A percentile compares a stretch with the other conserved stretches of the same genome.
phyloP scores from a whole-genome alignment of 129 eudicot species.

The Lactuca saligna region DNA sequence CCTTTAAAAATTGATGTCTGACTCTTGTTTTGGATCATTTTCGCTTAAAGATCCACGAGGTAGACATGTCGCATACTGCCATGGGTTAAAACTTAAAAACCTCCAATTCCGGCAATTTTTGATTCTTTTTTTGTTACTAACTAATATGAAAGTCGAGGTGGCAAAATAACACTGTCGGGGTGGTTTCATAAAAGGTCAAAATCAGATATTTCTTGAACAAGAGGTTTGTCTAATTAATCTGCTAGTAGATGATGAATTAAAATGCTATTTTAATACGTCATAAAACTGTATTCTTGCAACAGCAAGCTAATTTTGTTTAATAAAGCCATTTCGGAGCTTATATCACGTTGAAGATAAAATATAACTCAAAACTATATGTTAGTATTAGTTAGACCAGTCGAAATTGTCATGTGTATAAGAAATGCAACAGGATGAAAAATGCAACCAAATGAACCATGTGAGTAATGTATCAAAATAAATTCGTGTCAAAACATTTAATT shows the following conservation, averaged over 20 bases:
- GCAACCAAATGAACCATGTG: too few relatives aligned
- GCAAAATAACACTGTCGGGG: neutral
- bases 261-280: too few relatives aligned
- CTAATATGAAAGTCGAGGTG: neutral
- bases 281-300: too few relatives aligned
- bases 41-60: constrained; percentile 5
- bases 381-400: too few relatives aligned
- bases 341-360: too few relatives aligned
- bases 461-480: too few relatives aligned
- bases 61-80: constrained; percentile 9
- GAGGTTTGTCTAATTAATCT: neutral
- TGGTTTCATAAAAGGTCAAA: neutral
- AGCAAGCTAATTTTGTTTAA: too few relatives aligned
- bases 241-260: neutral
- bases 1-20: constrained; percentile 2
- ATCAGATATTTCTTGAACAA: neutral
- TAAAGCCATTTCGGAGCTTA: too few relatives aligned
- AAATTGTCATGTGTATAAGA: too few relatives aligned
- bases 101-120: constrained; percentile 10
- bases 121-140: constrained; percentile 14
- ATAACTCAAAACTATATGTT: too few relatives aligned
- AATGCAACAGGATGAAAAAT: too few relatives aligned
- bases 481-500: too few relatives aligned
- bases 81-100: constrained; percentile 4
- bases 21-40: constrained; percentile 1